phyloP scores from a whole-genome alignment of 768 basidiomycete genomes.

The Infundibulicybe gibba region DNA sequence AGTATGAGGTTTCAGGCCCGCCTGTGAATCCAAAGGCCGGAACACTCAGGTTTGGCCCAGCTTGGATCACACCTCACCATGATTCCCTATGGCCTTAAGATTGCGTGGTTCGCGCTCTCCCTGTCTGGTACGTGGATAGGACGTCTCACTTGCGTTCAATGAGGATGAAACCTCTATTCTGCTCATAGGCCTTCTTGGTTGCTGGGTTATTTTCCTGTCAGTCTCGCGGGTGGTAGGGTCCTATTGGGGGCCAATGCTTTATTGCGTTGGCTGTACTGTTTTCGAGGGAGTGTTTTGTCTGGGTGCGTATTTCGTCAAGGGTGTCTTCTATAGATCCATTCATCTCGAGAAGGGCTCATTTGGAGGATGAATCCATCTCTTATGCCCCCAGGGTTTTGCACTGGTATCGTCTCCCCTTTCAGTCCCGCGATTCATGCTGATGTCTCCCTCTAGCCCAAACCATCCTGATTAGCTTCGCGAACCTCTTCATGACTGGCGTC shows the following conservation, averaged over 20 bases:
- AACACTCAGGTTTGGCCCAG: not conserved
- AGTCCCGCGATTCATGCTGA: not conserved
- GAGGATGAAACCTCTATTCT: not conserved
- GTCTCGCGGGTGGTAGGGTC: constrained; percentile 40
- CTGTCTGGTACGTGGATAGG: constrained; percentile 38
- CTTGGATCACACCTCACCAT: constrained; percentile 23
- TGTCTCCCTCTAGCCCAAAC: constrained; percentile 35
- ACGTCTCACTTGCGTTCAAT: not conserved
- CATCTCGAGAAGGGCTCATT: constrained; percentile 44
- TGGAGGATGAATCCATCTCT: constrained; percentile 58
- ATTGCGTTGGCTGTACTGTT: constrained; percentile 45
- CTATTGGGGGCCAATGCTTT: constrained; percentile 46
- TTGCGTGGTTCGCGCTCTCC: constrained; percentile 57
- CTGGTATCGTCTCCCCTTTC: constrained; percentile 32
- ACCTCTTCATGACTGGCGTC: constrained; percentile 41
- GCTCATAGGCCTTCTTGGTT: constrained; percentile 42
- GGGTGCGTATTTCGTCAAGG: constrained; percentile 31
- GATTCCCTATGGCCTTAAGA: constrained; percentile 54
- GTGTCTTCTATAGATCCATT: constrained; percentile 1
- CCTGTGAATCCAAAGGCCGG: not conserved
- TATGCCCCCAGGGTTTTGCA: constrained; percentile 60
- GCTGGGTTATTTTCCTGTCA: constrained; percentile 42
- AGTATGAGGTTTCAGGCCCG: not conserved
- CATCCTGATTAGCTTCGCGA: constrained; percentile 36
- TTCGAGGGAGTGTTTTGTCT: constrained; percentile 58